Evolutionary conservation across 345 rosid species (phyloP).

Genomic region (Hibiscus trionum): DNA sequence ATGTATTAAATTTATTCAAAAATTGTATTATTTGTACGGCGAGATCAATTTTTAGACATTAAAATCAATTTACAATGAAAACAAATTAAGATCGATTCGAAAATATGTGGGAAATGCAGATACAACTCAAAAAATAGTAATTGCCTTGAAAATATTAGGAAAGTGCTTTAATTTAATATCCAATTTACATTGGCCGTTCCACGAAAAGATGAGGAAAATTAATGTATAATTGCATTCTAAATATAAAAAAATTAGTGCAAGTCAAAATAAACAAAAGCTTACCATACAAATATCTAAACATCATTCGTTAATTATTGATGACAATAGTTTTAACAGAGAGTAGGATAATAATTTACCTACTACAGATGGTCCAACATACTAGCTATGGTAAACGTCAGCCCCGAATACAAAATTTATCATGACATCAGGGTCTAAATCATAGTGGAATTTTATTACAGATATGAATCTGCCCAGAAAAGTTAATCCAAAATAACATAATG

Average conservation of each 20-base stretch:
- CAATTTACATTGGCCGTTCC: not conserved
- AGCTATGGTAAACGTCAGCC: not conserved
- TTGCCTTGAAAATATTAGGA: not conserved
- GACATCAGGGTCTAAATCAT: not conserved
- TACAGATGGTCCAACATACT: not conserved
- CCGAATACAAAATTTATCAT: not conserved
- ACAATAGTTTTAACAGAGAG: not conserved
- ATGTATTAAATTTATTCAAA: no score
- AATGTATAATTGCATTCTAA: not conserved
- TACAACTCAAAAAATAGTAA: not conserved
- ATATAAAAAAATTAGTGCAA: not conserved
- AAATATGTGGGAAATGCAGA: not conserved
- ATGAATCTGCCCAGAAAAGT: not conserved
- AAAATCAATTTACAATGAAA: no score
- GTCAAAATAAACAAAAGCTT: not conserved
- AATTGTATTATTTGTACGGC: no score
- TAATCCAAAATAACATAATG: no score
- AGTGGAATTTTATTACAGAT: not conserved
- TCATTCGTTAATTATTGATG: not conserved
- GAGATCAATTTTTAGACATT: no score
- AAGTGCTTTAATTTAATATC: not conserved
- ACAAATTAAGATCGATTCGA: no score
- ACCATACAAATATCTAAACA: not conserved
- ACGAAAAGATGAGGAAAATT: not conserved
- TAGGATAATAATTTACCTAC: not conserved